Conservation (phyloP, 805 yeast genomes). For the Teunomyces funiuensis region DNA sequence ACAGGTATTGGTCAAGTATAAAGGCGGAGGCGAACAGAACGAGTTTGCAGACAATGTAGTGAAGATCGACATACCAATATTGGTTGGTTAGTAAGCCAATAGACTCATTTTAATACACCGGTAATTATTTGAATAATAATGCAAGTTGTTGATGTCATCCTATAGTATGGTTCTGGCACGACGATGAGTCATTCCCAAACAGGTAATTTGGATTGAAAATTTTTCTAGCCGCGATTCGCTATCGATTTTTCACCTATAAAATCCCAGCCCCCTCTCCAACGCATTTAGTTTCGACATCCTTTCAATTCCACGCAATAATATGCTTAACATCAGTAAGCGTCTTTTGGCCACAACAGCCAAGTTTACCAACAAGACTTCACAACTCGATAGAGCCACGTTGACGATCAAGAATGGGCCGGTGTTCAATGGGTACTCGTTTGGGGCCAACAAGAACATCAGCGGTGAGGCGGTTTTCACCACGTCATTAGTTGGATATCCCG, state of each 20-base stretch:
- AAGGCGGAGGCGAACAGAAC: conserved; percentile 32
- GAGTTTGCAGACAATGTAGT: conserved; percentile 33
- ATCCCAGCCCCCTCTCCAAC: conserved; percentile 6
- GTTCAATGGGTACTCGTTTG: conserved; percentile 91
- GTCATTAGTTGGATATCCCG: conserved; percentile 97
- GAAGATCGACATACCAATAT: conserved; percentile 35
- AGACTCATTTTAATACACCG: background rate
- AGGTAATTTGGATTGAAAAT: conserved; percentile 19
- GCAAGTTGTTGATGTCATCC: conserved; percentile 1
- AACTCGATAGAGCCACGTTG: conserved; percentile 79
- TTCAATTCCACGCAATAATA: conserved; percentile 3
- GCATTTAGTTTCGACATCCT: background rate
- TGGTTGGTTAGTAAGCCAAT: too few relatives aligned
- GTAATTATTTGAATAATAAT: background rate
- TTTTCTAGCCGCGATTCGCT: conserved; percentile 36
- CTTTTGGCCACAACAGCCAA: conserved; percentile 37
- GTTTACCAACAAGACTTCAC: conserved; percentile 36
- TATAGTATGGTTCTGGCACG: background rate
- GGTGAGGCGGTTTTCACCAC: conserved; percentile 99
- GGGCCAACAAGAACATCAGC: conserved; percentile 86
- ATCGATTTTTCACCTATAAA: conserved; percentile 20
- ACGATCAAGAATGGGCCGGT: conserved; percentile 92
- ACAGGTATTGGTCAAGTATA: conserved; percentile 35
- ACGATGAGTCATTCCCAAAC: conserved; percentile 26
- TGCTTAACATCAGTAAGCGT: conserved; percentile 14